These are phyloP conservation scores for Mycosphaerelloides madeirae DNA, from an alignment of 2,329 filamentous ascomycete genomes.

Conservation along the genomic window DNA sequence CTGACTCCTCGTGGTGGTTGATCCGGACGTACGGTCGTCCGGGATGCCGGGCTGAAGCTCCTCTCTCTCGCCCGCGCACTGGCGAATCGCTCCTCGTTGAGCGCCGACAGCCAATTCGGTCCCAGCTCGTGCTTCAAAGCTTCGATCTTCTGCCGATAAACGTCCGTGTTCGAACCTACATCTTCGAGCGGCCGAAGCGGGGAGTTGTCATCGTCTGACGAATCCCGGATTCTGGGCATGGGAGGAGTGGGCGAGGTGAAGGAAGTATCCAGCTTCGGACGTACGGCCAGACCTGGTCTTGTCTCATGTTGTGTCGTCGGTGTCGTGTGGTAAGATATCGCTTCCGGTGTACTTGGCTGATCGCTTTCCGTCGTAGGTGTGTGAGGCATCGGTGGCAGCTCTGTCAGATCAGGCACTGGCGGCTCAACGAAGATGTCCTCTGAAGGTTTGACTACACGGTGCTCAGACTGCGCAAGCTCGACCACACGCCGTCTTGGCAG, in stretches of 20 bases:
- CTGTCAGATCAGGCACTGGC: conserved; percentile 23
- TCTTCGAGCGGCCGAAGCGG: conserved; percentile 26
- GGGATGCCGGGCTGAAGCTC: conserved; percentile 27
- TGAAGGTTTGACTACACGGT: conserved; percentile 22
- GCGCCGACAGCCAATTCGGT: conserved; percentile 77
- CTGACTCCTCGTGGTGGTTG: conserved; percentile 26
- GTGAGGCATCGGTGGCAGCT: conserved; percentile 26
- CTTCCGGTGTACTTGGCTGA: conserved; percentile 24
- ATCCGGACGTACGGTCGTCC: conserved; percentile 22
- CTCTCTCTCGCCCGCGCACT: conserved; percentile 15
- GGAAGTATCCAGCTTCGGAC: conserved; percentile 27
- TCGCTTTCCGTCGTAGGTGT: conserved; percentile 24
- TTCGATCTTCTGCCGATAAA: conserved; percentile 82
- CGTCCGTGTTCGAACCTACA: conserved; percentile 25
- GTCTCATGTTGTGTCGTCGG: conserved; percentile 17
- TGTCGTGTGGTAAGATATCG: conserved; percentile 21
- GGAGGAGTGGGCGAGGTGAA: conserved; percentile 27
- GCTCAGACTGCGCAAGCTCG: conserved; percentile 49
- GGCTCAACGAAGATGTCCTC: conserved; percentile 11
- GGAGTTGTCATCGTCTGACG: conserved; percentile 29
- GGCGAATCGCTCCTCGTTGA: conserved; percentile 68
- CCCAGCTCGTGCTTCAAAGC: conserved; percentile 79
- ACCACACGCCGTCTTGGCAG: conserved; percentile 54
- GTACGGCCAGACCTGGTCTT: conserved; percentile 7
- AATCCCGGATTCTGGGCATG: conserved; percentile 24